Conservation (phyloP, 257 asterid species). For the Nicotiana otophora region DNA sequence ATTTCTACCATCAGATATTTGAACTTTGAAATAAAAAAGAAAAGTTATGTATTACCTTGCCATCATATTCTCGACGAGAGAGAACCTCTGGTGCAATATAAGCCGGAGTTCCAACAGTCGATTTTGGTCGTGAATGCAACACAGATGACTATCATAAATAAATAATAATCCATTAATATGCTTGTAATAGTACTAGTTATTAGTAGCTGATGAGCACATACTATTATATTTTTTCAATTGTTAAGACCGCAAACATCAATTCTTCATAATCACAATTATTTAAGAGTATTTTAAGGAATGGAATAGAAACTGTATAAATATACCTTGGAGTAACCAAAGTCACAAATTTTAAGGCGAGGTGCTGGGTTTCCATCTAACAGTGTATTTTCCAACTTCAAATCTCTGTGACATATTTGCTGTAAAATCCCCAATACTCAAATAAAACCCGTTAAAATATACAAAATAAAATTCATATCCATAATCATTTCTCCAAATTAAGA, state of each 20-base stretch:
- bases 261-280: neutral
- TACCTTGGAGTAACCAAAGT: constrained; percentile 49
- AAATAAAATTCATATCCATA: too few species aligned
- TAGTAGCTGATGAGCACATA: neutral
- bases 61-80: constrained; percentile 30
- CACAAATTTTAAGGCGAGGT: constrained; percentile 59
- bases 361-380: constrained; percentile 69
- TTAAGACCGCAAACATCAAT: neutral
- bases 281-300: neutral
- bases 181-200: neutral
- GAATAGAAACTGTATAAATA: constrained; percentile 16
- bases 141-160: constrained; percentile 46
- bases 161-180: neutral
- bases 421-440: neutral
- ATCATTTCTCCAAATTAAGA: neutral
- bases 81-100: constrained; percentile 36
- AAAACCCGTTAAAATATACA: too few species aligned
- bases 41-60: constrained; percentile 15
- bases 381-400: constrained; percentile 66
- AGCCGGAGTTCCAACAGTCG: constrained; percentile 36
- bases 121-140: constrained; percentile 46
- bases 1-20: too few species aligned
- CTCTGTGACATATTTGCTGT: constrained; percentile 78
- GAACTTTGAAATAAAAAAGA: neutral
- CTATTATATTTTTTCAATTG: neutral